Evolutionary conservation across 768 basidiomycete species (phyloP), one percentile per base, ranked within the genome.

Genomic region (Chalciporus pseudorubinellus): DNA sequence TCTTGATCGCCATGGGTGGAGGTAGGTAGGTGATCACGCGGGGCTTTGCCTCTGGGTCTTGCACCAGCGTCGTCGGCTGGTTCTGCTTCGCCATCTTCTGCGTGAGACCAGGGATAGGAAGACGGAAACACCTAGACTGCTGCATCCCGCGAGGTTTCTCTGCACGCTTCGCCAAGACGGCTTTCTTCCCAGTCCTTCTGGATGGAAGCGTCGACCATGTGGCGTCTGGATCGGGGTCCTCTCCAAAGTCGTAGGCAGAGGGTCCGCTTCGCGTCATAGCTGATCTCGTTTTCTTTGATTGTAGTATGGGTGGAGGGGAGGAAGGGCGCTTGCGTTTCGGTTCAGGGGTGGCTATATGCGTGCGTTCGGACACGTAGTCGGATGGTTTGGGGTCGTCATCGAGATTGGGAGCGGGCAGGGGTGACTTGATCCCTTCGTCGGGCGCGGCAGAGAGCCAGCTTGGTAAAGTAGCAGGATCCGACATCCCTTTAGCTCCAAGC

Each of bases 11-110:
- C 55, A 41, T 62, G 7, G 63, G 66, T 4, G 66, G 66, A 1
- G 66, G 66, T 1, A 69, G 47, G 46, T 68, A 68, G 2, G 61
- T 68, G 39, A 69, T 61, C 8, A 69, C 59, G 4, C 66, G 66
- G 18, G 26, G 51, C 21, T 44, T 58, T 19, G n/a, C 48, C 16
- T 26, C 26, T 26, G 24, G 24, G 24, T 3, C 24, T 24, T 24
- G 24, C 24, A 24, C 24, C 24, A 26, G 6, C 26, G 46, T 11
- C 14, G 13, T 28, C 9, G 38, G 6, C 38, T 11, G 24, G 5
- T n/a, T 28, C 34, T 36, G 14, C 34, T 43, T 19, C 46, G 29
- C n/a, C 10, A 31, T 31, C 31, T 31, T 36, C 34, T 36, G 16
- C 34, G n/a, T 36, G 5, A 39, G 29, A 7, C 58, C 46, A 9